Conservation (phyloP, 1,139 yeast species). For the Yamadazyma jaroonii region DNA sequence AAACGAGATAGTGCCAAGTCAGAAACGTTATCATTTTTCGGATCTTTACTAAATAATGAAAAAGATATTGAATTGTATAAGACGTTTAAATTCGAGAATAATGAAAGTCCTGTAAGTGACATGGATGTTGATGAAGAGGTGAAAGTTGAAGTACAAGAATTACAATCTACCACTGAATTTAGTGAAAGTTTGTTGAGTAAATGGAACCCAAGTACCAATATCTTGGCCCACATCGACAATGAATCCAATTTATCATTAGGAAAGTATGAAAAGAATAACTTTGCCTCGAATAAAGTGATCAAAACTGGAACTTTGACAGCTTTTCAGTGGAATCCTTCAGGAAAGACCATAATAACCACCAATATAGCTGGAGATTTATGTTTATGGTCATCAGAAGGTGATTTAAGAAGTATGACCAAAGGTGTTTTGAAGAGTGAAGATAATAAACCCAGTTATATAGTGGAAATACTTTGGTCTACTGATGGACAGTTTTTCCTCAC, state of each 20-base stretch:
- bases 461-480: conserved; percentile 33
- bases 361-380: conserved; percentile 63
- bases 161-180: conserved; percentile 22
- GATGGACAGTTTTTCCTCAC: conserved; percentile 36
- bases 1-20: conserved; percentile 11
- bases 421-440: conserved; percentile 11
- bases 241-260: conserved; percentile 38
- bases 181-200: conserved; percentile 30
- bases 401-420: conserved; percentile 53
- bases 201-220: conserved; percentile 41
- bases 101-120: not conserved
- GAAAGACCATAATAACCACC: conserved; percentile 55
- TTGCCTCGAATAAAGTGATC: conserved; percentile 35
- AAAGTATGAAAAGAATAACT: conserved; percentile 21
- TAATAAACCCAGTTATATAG: conserved; percentile 13
- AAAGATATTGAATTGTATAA: conserved; percentile 5
- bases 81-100: conserved; percentile 2
- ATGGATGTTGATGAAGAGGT: conserved; percentile 2
- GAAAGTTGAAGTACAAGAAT: conserved; percentile 19
- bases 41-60: conserved; percentile 28
- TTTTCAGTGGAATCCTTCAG: conserved; percentile 65
- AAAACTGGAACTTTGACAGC: conserved; percentile 36
- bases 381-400: conserved; percentile 68
- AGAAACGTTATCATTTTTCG: conserved; percentile 26
- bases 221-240: conserved; percentile 37